Evolutionary conservation across 768 basidiomycete genomes (phyloP).

Genomic region (Panaeolus cyanescens): DNA sequence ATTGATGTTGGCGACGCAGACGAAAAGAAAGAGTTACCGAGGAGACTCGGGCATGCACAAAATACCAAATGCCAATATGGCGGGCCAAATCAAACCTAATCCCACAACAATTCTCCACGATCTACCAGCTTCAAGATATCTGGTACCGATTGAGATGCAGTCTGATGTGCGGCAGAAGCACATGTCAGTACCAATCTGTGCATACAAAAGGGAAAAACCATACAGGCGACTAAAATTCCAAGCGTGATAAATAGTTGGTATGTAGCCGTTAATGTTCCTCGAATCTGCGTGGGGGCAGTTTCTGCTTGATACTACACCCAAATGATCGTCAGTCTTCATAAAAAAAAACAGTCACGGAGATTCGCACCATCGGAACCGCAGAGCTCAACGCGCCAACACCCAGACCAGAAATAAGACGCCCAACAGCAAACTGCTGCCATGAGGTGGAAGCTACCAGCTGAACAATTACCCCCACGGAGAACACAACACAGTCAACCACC

Average conservation of each 20-base stretch:
- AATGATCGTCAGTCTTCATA: neutral
- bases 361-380: slow-evolving; percentile 60
- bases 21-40: slow-evolving; percentile 26
- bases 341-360: neutral
- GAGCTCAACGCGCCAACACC: slow-evolving; percentile 71
- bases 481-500: slow-evolving; percentile 56
- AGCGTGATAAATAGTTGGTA: slow-evolving; percentile 70
- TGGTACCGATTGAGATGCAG: slow-evolving; percentile 70
- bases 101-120: slow-evolving; percentile 68
- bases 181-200: neutral
- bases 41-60: slow-evolving; percentile 72
- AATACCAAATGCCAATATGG: slow-evolving; percentile 64
- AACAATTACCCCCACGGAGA: slow-evolving; percentile 62
- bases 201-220: slow-evolving; percentile 16
- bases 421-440: slow-evolving; percentile 72
- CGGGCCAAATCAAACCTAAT: slow-evolving; percentile 63
- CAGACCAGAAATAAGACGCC: slow-evolving; percentile 65
- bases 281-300: slow-evolving; percentile 69
- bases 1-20: neutral
- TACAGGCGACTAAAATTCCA: slow-evolving; percentile 69
- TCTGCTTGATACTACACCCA: slow-evolving; percentile 62
- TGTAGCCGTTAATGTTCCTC: slow-evolving; percentile 66
- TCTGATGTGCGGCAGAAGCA: slow-evolving; percentile 31
- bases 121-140: slow-evolving; percentile 42
- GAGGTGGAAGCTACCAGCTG: slow-evolving; percentile 49